Evolutionary conservation across 768 basidiomycete genomes (phyloP).

Genomic region (Dentipellis sp.): DNA sequence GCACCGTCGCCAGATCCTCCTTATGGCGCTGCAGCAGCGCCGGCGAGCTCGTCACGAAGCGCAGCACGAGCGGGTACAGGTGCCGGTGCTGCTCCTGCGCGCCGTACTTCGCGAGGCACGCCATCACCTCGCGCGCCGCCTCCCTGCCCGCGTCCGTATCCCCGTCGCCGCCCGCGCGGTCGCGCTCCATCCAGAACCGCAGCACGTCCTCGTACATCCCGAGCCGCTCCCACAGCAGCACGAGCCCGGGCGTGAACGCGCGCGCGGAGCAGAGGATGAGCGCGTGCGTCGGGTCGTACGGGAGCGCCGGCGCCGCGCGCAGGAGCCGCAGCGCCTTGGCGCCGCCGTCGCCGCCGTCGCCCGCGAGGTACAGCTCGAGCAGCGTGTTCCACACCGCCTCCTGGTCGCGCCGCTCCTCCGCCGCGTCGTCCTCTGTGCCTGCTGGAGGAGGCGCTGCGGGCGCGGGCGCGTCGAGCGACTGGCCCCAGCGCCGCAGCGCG

Average conservation of each 20-base stretch:
- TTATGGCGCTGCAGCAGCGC: conserved; percentile 65
- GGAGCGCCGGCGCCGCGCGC: conserved; percentile 40
- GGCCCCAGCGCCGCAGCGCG: conserved; percentile 70
- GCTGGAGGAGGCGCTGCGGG: conserved; percentile 6
- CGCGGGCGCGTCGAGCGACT: conserved; percentile 40
- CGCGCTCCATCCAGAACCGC: conserved; percentile 84
- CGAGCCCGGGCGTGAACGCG: conserved; percentile 74
- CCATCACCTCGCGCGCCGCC: conserved; percentile 51
- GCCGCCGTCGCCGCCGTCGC: conserved; percentile 29
- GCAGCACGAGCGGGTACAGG: conserved; percentile 80
- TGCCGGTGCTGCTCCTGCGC: conserved; percentile 44
- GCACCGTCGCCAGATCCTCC: conserved; percentile 56
- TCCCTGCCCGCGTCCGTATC: conserved; percentile 27
- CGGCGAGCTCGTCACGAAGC: conserved; percentile 81
- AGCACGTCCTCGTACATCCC: conserved; percentile 96
- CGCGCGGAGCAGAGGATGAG: conserved; percentile 89
- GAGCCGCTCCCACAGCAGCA: conserved; percentile 86
- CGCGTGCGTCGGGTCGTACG: conserved; percentile 87
- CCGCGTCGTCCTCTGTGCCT: conserved; percentile 21
- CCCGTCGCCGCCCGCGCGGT: conserved; percentile 24
- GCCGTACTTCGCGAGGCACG: conserved; percentile 70
- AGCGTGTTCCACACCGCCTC: conserved; percentile 92
- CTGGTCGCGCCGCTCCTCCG: conserved; percentile 57
- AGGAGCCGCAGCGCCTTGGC: conserved; percentile 73
- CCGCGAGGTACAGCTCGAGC: conserved; percentile 78